These are phyloP conservation scores for Phallus indusiatus DNA, from an alignment of 768 basidiomycete species.

Conservation along the genomic window DNA sequence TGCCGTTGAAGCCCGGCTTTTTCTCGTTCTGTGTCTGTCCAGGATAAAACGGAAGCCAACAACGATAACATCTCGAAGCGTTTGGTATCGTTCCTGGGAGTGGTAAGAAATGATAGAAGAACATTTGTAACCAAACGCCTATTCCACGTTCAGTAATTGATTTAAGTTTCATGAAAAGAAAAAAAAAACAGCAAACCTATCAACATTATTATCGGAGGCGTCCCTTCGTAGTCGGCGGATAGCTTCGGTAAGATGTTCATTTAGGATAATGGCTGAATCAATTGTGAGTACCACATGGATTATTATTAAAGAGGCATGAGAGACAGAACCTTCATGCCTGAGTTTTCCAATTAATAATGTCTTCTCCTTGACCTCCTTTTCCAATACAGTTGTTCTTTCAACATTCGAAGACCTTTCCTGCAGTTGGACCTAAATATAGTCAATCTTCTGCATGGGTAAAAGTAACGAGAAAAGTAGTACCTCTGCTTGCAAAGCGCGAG, in stretches of 20 bases:
- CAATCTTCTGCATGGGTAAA: slow-evolving; percentile 6
- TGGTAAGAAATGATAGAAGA: slow-evolving; percentile 79
- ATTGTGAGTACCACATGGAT: slow-evolving; percentile 5
- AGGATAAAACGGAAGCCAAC: slow-evolving; percentile 81
- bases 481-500: slow-evolving; percentile 82
- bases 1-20: slow-evolving; percentile 77
- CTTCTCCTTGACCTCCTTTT: slow-evolving; percentile 94
- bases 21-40: slow-evolving; percentile 87
- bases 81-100: slow-evolving; percentile 86
- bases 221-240: slow-evolving; percentile 86
- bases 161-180: not conserved
- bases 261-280: slow-evolving; percentile 79
- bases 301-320: not conserved
- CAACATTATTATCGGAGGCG: slow-evolving; percentile 80
- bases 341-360: slow-evolving; percentile 89
- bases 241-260: slow-evolving; percentile 96
- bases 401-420: slow-evolving; percentile 64
- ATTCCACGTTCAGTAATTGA: not conserved
- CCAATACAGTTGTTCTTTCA: slow-evolving; percentile 58
- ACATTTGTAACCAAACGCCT: slow-evolving; percentile 90
- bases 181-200: slow-evolving; percentile 30
- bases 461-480: slow-evolving; percentile 28
- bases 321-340: slow-evolving; percentile 77
- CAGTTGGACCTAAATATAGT: slow-evolving; percentile 49
- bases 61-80: slow-evolving; percentile 94